Percentiles rank a stretch among this genome's conserved stretches.
These are phyloP conservation scores for Penicillium sp. DNA, from an alignment of 2,329 filamentous ascomycete genomes.

Conservation along the genomic window DNA sequence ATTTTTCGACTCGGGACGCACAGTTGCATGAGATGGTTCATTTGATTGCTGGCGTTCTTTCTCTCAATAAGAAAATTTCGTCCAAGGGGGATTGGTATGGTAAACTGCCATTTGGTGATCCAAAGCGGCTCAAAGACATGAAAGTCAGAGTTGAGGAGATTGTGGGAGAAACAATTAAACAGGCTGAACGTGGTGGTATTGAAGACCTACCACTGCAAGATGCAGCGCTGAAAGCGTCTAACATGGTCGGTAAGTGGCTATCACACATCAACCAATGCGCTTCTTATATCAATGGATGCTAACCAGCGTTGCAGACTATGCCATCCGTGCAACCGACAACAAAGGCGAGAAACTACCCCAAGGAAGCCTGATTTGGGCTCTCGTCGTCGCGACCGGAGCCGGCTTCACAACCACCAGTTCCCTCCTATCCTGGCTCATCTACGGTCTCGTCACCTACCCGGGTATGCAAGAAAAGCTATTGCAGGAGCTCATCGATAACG, in stretches of 20 bases:
- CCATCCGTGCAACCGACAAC: conserved; percentile 52
- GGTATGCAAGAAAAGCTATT: conserved; percentile 57
- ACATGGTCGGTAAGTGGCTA: conserved; percentile 43
- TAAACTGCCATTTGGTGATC: conserved; percentile 57
- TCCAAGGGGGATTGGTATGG: conserved; percentile 56
- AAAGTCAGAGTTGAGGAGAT: conserved; percentile 19
- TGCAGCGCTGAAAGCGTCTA: conserved; percentile 42
- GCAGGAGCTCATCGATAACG: conserved; percentile 56
- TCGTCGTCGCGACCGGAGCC: conserved; percentile 55
- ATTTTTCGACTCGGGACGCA: conserved; percentile 45
- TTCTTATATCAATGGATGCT: not conserved
- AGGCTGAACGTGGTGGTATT: conserved; percentile 19
- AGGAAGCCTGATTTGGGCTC: conserved; percentile 37
- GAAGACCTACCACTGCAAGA: conserved; percentile 36
- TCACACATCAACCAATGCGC: conserved; percentile 5
- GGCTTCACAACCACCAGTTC: conserved; percentile 61
- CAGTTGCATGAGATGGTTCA: conserved; percentile 52
- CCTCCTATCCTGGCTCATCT: conserved; percentile 58
- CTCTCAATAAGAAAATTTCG: conserved; percentile 59
- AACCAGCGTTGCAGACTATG: conserved; percentile 44
- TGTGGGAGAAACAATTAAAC: conserved; percentile 22
- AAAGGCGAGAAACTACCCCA: conserved; percentile 55
- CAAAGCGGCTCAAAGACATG: conserved; percentile 37
- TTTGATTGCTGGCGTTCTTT: conserved; percentile 50
- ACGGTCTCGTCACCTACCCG: conserved; percentile 52